These are phyloP conservation scores for Asterophora lycoperdoides DNA, from an alignment of 768 basidiomycete species.

Conservation along the genomic window DNA sequence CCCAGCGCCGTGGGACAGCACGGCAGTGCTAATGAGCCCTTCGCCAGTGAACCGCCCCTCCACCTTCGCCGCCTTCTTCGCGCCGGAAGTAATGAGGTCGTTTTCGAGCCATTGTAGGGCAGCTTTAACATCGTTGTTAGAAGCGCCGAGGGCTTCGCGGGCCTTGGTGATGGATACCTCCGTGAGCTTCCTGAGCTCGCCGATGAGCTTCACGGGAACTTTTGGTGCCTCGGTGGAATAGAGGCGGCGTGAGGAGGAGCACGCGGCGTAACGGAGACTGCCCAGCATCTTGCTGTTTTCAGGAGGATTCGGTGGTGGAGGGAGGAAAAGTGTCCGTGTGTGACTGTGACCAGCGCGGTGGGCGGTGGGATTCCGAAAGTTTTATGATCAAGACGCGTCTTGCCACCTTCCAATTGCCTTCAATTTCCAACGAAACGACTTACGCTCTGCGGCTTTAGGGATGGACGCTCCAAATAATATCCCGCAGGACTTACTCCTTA, in stretches of 20 bases:
- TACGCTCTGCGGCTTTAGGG: conserved; percentile 1
- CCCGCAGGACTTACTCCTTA: conserved; percentile 73
- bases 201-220: conserved; percentile 72
- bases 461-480: conserved; percentile 49
- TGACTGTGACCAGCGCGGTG: conserved; percentile 14
- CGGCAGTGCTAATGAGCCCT: conserved; percentile 74
- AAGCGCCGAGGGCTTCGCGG: conserved; percentile 74
- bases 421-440: background rate
- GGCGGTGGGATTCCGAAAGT: conserved; percentile 6
- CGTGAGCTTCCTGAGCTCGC: conserved; percentile 76
- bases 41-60: conserved; percentile 69
- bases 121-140: conserved; percentile 65
- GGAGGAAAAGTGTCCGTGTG: conserved; percentile 16
- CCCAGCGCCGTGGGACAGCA: conserved; percentile 62
- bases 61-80: conserved; percentile 80
- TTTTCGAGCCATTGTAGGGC: conserved; percentile 81
- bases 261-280: conserved; percentile 14
- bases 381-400: conserved; percentile 13
- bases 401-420: background rate
- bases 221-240: conserved; percentile 56
- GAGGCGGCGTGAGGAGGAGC: conserved; percentile 26
- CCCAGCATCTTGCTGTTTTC: conserved; percentile 13
- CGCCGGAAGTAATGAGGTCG: conserved; percentile 67
- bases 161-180: conserved; percentile 86
- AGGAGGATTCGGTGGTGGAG: conserved; percentile 8